Base-by-base conservation (phyloP, 2,329 filamentous ascomycete genomes). In the Pezicula neosporulosa region DNA sequence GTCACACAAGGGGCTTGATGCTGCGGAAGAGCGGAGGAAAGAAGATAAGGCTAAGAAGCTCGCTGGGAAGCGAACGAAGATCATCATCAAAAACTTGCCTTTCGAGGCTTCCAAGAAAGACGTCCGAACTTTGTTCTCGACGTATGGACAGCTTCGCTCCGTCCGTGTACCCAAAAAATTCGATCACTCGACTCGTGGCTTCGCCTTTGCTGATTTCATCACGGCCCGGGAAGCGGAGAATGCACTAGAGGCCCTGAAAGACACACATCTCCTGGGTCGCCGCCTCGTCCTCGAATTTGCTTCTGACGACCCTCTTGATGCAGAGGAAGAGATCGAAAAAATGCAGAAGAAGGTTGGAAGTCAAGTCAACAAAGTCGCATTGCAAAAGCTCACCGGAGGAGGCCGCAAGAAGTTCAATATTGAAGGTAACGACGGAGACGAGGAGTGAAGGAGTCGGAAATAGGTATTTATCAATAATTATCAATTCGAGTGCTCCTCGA, bases 81-180 rank as follows among this genome's bases (percentile, higher is more conserved):
- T 99, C 66, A 86, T 97, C 71, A 87, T 99, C 76, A 99, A 97
- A 78, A 99, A 99, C 75, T 75, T 99, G 70, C 93, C 94, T 18
- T 99, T 99, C 75, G 90, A 97, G 74, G 87, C 89, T 45, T 87
- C 85, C 49, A 97, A 96, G 76, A 94, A 95, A 70, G 94, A 99
- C 68, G 80, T 99, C 52, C 83, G 90, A 56, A 78, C 87, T 49
- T 78, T 97, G 39, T 92, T 97, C 68, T 85, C 89, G 55, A 85
- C 90, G 35, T 97, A 97, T 71, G 95, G 94, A 43, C 87, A 96
- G 68, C 82, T 99, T 56, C 87, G 90, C 64, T 93, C 91, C 48
- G 90, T 99, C 55, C 89, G 94, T 57, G 83, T 99, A 65, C 94
- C 94, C 48, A 92, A 96, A 76, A 97, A 97, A 72, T 93, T 96